phyloP scores from a whole-genome alignment of 2,329 filamentous ascomycete genomes.

The Albifimbria verrucaria region DNA sequence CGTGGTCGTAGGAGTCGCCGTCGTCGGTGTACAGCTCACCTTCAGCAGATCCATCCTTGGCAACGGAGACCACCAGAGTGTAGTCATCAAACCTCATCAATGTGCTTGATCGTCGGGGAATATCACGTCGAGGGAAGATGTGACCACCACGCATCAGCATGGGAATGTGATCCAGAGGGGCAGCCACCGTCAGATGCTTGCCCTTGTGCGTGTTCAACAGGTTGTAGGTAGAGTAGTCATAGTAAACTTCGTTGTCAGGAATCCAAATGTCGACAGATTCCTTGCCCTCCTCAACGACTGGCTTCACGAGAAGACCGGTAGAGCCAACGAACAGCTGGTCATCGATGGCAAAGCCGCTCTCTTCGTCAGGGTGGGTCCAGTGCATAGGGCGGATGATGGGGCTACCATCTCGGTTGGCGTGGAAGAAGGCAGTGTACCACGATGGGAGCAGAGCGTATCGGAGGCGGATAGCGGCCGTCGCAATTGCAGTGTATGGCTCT shows the following conservation, averaged over 20 bases:
- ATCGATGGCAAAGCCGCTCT: constrained; percentile 82
- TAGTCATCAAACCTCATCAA: constrained; percentile 95
- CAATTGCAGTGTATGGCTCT: constrained; percentile 81
- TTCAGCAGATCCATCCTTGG: constrained; percentile 57
- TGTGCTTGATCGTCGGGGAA: constrained; percentile 77
- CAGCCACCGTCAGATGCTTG: constrained; percentile 64
- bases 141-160: constrained; percentile 91
- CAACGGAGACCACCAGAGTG: constrained; percentile 75
- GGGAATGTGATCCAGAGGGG: constrained; percentile 83
- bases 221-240: constrained; percentile 90
- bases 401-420: constrained; percentile 76
- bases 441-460: constrained; percentile 86
- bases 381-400: constrained; percentile 91
- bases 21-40: constrained; percentile 91
- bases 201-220: constrained; percentile 67
- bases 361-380: constrained; percentile 84
- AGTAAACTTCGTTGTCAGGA: constrained; percentile 85
- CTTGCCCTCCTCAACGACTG: constrained; percentile 75
- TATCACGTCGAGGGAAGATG: constrained; percentile 85
- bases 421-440: constrained; percentile 97
- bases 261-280: constrained; percentile 77
- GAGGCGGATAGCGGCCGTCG: constrained; percentile 81
- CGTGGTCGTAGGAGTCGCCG: constrained; percentile 86
- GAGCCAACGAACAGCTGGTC: constrained; percentile 90
- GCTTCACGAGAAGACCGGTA: constrained; percentile 89